phyloP scores from a whole-genome alignment of 768 basidiomycete species.

The Termitomyces sp. region DNA sequence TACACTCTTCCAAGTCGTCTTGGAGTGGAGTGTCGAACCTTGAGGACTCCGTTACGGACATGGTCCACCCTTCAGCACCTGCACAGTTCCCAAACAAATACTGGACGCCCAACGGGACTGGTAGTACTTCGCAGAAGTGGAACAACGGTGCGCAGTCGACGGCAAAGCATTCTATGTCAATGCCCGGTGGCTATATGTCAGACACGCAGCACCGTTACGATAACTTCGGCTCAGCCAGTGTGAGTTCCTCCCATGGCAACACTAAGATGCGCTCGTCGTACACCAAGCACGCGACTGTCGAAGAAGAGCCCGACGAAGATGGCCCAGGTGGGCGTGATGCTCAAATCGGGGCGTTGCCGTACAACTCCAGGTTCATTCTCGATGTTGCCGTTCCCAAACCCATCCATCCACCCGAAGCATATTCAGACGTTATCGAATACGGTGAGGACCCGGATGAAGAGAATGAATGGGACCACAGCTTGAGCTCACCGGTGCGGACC shows the following conservation, averaged over 20 bases:
- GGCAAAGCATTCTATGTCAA: neutral
- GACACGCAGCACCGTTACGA: neutral
- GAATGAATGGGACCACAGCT: constrained; percentile 12
- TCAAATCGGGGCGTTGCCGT: constrained; percentile 25
- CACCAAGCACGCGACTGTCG: constrained; percentile 34
- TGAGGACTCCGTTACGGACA: constrained; percentile 1
- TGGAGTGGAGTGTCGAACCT: constrained; percentile 3
- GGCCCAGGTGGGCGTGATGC: constrained; percentile 16
- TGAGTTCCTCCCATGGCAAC: neutral
- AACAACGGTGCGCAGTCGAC: constrained; percentile 1
- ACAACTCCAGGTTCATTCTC: constrained; percentile 27
- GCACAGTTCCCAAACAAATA: constrained; percentile 1
- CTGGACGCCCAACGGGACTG: constrained; percentile 11
- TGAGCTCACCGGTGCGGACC: constrained; percentile 19
- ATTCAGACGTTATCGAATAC: constrained; percentile 30
- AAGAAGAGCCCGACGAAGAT: constrained; percentile 42
- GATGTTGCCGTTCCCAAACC: constrained; percentile 38
- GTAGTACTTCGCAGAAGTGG: constrained; percentile 10
- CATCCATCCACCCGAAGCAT: constrained; percentile 30
- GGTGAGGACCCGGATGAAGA: constrained; percentile 17
- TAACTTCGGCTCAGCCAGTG: neutral
- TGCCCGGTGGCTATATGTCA: constrained; percentile 6
- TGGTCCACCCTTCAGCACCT: constrained; percentile 1
- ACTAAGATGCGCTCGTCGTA: constrained; percentile 2
- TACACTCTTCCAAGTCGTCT: constrained; percentile 6